Conservation (phyloP, 1,284 basidiomycete species). For the Ustilago xerochloae region DNA sequence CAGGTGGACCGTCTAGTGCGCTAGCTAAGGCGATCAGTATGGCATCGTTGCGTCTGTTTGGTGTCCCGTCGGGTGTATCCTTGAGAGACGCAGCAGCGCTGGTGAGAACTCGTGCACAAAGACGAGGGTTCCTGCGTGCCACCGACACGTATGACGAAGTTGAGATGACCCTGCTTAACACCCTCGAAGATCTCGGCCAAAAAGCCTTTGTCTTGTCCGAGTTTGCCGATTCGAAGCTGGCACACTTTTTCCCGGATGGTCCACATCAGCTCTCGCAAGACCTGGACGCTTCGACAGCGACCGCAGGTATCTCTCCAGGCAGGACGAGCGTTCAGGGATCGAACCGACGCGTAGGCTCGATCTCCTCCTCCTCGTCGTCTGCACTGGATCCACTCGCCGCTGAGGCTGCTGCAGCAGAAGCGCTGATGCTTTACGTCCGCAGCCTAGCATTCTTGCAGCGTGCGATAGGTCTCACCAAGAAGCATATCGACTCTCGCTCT, state of each 20-base stretch:
- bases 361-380: slow-evolving; percentile 41
- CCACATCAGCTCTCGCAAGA: slow-evolving; percentile 54
- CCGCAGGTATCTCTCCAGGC: slow-evolving; percentile 31
- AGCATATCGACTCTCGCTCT: slow-evolving; percentile 69
- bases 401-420: slow-evolving; percentile 74
- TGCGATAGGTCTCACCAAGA: slow-evolving; percentile 74
- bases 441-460: slow-evolving; percentile 91
- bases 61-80: slow-evolving; percentile 71
- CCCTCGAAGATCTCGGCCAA: slow-evolving; percentile 88
- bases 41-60: slow-evolving; percentile 90
- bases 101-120: slow-evolving; percentile 63
- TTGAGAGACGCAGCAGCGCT: slow-evolving; percentile 56
- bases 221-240: slow-evolving; percentile 92
- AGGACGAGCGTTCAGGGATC: slow-evolving; percentile 26
- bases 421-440: slow-evolving; percentile 89
- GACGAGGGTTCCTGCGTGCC: slow-evolving; percentile 41
- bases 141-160: slow-evolving; percentile 41
- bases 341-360: slow-evolving; percentile 21
- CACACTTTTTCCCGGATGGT: slow-evolving; percentile 74
- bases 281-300: slow-evolving; percentile 30
- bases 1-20: slow-evolving; percentile 53
- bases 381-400: slow-evolving; percentile 44
- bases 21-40: slow-evolving; percentile 83
- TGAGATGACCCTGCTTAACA: slow-evolving; percentile 81
- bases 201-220: slow-evolving; percentile 92